A percentile compares a stretch with the other conserved stretches of the same genome.
Conservation (phyloP, 2,329 filamentous ascomycete genomes). For the Reticulascus tulasneorum region DNA sequence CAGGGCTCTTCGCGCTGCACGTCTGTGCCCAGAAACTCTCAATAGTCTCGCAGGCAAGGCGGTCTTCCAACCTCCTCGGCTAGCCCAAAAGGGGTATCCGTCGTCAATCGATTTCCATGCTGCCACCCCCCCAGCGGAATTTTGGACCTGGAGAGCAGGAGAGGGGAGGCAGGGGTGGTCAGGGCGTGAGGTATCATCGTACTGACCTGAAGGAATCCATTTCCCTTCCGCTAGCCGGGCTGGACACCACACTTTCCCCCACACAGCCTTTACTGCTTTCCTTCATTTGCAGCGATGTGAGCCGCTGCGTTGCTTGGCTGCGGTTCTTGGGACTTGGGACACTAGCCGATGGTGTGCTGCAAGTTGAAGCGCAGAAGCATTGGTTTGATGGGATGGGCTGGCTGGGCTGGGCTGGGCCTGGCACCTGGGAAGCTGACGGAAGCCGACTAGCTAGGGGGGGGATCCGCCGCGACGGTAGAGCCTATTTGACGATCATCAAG, state of each 20-base stretch:
- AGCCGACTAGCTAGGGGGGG: conserved; percentile 6
- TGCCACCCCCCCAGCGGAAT: too few species aligned
- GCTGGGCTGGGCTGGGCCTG: too few species aligned
- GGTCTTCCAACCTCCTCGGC: conserved; percentile 7
- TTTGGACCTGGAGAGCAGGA: too few species aligned
- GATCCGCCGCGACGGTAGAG: conserved; percentile 9
- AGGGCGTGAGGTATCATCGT: conserved; percentile 7
- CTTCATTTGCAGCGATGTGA: too few species aligned
- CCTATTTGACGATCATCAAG: conserved; percentile 7
- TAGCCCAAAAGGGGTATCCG: conserved; percentile 7
- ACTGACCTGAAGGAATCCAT: conserved; percentile 2
- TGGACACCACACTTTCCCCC: conserved; percentile 4
- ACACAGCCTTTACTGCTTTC: conserved; percentile 6
- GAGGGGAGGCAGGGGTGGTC: not conserved
- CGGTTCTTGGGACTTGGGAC: too few species aligned
- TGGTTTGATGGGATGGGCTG: too few species aligned
- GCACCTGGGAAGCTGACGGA: conserved; percentile 5
- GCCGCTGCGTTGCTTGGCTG: too few species aligned
- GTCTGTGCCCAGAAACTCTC: not conserved
- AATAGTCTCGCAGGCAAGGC: conserved; percentile 4
- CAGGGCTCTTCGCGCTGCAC: too few species aligned
- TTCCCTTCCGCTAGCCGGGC: conserved; percentile 11
- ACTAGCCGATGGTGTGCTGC: too few species aligned
- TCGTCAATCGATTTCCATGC: too few species aligned
- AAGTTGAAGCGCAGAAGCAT: too few species aligned